Evolutionary conservation across 257 asterid genomes (phyloP).

Genomic region (Pogostemon cablin): DNA sequence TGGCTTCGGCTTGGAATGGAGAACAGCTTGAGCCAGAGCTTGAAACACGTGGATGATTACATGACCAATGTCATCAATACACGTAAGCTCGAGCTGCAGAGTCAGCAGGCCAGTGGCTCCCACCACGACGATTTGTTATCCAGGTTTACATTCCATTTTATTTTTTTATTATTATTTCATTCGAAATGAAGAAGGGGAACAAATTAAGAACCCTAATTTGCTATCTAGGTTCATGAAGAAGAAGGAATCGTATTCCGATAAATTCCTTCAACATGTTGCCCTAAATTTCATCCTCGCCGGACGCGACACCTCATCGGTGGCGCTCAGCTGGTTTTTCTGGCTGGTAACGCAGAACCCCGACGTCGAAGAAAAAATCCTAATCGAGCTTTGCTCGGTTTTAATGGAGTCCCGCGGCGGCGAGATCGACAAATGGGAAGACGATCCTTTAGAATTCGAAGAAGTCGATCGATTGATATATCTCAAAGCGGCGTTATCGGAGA

Average conservation of each 20-base stretch:
- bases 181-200: background rate
- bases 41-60: conserved; percentile 51
- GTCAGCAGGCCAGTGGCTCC: conserved; percentile 38
- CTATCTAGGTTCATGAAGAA: conserved; percentile 56
- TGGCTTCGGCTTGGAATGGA: conserved; percentile 60
- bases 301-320: conserved; percentile 60
- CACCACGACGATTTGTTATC: conserved; percentile 52
- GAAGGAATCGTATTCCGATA: conserved; percentile 45
- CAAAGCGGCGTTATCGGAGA: conserved; percentile 57
- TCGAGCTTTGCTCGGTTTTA: conserved; percentile 44
- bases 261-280: conserved; percentile 48
- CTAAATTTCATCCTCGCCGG: conserved; percentile 59
- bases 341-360: conserved; percentile 38
- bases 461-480: conserved; percentile 43
- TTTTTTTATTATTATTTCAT: background rate
- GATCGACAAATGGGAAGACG: conserved; percentile 41
- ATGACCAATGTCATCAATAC: conserved; percentile 45
- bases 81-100: conserved; percentile 51
- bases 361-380: conserved; percentile 49
- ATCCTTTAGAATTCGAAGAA: conserved; percentile 52
- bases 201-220: background rate
- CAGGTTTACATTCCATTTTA: conserved; percentile 3
- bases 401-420: conserved; percentile 45
- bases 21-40: conserved; percentile 43
- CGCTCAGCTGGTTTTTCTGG: conserved; percentile 67